A percentile compares a stretch with the other conserved stretches of the same genome.
phyloP scores from a whole-genome alignment of 805 yeast species.

The Hanseniaspora taiwanica region DNA sequence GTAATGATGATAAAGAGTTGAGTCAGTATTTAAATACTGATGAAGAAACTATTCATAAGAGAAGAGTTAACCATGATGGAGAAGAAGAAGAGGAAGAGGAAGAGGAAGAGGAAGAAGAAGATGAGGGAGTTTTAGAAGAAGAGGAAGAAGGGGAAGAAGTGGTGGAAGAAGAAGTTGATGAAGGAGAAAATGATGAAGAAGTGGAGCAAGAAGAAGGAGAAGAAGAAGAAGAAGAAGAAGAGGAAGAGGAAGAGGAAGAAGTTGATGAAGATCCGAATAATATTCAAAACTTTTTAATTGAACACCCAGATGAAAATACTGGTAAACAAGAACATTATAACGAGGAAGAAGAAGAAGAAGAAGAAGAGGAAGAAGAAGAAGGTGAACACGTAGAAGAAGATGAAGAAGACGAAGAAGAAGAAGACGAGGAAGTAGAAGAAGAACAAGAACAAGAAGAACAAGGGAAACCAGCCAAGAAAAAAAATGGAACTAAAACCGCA shows the following conservation, averaged over 20 bases:
- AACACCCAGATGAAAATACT: background rate
- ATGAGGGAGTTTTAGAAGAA: background rate
- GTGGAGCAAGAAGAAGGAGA: conserved; percentile 2
- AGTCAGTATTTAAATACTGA: conserved; percentile 23
- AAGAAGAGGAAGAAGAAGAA: conserved; percentile 1
- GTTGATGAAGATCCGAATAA: background rate
- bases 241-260: background rate
- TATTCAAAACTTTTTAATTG: background rate
- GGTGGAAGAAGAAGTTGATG: too few relatives aligned
- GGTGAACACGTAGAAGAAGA: background rate
- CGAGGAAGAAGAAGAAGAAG: background rate
- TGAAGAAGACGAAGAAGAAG: background rate
- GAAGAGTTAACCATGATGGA: too few relatives aligned
- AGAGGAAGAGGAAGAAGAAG: background rate
- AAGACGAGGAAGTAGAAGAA: conserved; percentile 3
- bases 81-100: background rate
- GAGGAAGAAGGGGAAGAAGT: background rate
- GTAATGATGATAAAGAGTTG: conserved; percentile 14
- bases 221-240: conserved; percentile 2
- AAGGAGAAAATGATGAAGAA: conserved; percentile 1
- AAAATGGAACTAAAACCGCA: conserved; percentile 32
- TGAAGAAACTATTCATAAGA: too few relatives aligned
- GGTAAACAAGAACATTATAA: conserved; percentile 1
- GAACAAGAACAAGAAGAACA: background rate
- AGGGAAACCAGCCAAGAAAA: background rate